phyloP scores from a whole-genome alignment of 148 eudicot genomes.

The Gaultheria prostrata region DNA sequence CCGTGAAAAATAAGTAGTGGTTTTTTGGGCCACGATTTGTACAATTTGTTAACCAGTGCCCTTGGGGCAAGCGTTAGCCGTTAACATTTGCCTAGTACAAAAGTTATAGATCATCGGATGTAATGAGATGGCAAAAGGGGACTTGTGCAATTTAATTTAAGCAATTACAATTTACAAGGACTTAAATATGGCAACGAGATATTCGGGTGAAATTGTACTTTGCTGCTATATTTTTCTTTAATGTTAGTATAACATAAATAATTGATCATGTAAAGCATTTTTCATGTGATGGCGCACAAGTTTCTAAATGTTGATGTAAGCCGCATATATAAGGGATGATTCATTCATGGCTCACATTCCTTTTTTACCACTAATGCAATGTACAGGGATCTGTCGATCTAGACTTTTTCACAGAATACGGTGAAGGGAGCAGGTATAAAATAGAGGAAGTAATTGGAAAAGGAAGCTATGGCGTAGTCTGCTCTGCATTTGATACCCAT shows the following conservation, averaged over 20 bases:
- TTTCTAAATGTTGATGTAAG: neutral
- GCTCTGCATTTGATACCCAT: conserved; percentile 80
- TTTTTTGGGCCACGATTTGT: too few relatives aligned
- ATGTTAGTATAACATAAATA: neutral
- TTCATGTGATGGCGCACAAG: neutral
- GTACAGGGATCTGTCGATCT: conserved; percentile 71
- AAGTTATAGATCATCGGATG: neutral
- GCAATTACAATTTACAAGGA: too few relatives aligned
- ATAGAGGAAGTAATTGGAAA: conserved; percentile 85
- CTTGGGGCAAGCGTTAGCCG: too few relatives aligned
- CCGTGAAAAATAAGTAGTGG: too few relatives aligned
- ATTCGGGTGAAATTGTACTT: neutral
- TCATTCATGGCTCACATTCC: neutral
- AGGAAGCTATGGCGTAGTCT: conserved; percentile 94
- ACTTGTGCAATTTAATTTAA: neutral
- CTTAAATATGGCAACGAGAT: neutral
- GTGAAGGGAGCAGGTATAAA: conserved; percentile 76
- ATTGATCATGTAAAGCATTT: neutral
- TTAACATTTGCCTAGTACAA: neutral
- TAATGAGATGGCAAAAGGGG: neutral
- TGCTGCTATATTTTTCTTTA: neutral
- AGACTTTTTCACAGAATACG: conserved; percentile 86
- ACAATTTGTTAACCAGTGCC: too few relatives aligned
- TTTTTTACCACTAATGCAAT: neutral
- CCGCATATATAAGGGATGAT: neutral